Conservation (phyloP, 768 basidiomycete genomes). For the Tulasnella sp. region DNA sequence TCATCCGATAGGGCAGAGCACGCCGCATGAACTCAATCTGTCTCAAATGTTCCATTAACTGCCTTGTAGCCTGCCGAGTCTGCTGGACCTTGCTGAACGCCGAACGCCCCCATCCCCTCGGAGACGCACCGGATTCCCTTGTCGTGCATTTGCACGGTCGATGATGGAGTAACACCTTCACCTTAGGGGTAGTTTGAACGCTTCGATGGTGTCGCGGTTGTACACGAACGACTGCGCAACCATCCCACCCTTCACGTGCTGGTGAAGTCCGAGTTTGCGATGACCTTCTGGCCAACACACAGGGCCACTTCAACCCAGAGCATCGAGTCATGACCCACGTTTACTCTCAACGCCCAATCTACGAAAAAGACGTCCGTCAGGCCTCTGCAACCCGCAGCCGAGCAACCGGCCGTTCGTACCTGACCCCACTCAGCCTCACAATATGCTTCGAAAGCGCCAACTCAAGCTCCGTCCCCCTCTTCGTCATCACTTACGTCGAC, state of each 20-base stretch:
- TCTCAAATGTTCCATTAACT: slow-evolving; percentile 14
- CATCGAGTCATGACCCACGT: slow-evolving; percentile 25
- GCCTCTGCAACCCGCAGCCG: neutral
- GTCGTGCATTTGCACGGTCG: slow-evolving; percentile 2
- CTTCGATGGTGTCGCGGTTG: neutral
- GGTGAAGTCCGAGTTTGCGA: neutral
- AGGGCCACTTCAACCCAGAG: slow-evolving; percentile 27
- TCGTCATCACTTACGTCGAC: slow-evolving; percentile 36
- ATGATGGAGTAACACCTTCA: slow-evolving; percentile 13
- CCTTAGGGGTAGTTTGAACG: neutral
- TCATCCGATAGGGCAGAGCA: neutral
- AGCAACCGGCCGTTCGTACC: neutral
- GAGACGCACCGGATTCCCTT: neutral
- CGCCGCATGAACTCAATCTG: neutral
- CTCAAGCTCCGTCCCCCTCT: too few relatives aligned
- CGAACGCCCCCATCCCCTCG: slow-evolving; percentile 46
- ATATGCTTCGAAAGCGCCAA: too few relatives aligned
- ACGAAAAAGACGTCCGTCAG: slow-evolving; percentile 21
- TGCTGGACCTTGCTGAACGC: slow-evolving; percentile 52
- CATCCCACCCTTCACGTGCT: neutral
- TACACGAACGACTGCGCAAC: neutral
- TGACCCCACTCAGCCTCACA: too few relatives aligned
- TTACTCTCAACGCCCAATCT: slow-evolving; percentile 32
- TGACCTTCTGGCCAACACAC: slow-evolving; percentile 22
- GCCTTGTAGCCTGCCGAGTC: neutral